A percentile compares a stretch with the other conserved stretches of the same genome.
Evolutionary conservation across 176 grass and related monocot species (phyloP).

Genomic region (Ampelocalamus luodianensis): DNA sequence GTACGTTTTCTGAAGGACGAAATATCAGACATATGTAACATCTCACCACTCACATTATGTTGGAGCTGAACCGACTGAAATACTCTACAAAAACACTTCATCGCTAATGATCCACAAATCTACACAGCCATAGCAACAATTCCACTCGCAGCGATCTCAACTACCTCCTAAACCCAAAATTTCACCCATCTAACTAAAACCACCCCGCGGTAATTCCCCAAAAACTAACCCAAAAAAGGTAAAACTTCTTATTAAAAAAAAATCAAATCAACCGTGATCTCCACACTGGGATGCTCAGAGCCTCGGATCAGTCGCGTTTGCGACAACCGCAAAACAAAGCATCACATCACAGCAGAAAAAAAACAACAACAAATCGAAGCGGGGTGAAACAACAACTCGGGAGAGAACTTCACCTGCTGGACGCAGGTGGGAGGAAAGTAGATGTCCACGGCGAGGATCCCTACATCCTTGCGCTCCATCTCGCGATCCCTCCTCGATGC

Average conservation of each 20-base stretch:
- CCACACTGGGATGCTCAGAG: not conserved
- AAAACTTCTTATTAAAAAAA: not conserved
- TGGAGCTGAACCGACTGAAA: not conserved
- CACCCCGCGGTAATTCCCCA: not conserved
- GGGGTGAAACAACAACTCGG: not conserved
- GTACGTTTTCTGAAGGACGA: not conserved
- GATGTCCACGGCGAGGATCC: conserved; percentile 94
- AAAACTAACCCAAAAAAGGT: not conserved
- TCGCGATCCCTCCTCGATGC: not conserved
- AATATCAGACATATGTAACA: not conserved
- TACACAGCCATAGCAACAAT: not conserved
- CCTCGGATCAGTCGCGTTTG: conserved; percentile 15
- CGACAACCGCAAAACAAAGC: not conserved
- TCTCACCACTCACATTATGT: conserved; percentile 1
- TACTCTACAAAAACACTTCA: not conserved
- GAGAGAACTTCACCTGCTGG: conserved; percentile 54
- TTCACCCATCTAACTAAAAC: conserved; percentile 3
- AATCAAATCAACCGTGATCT: not conserved
- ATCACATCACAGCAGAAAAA: not conserved
- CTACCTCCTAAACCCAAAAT: not conserved
- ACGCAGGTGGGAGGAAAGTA: conserved; percentile 91
- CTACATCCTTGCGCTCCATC: conserved; percentile 80
- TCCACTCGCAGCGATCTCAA: conserved; percentile 5
- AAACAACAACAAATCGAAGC: not conserved
- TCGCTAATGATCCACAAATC: conserved; percentile 7